Conservation (phyloP, 306 rosid genomes). For the Vachellia collinsii region DNA sequence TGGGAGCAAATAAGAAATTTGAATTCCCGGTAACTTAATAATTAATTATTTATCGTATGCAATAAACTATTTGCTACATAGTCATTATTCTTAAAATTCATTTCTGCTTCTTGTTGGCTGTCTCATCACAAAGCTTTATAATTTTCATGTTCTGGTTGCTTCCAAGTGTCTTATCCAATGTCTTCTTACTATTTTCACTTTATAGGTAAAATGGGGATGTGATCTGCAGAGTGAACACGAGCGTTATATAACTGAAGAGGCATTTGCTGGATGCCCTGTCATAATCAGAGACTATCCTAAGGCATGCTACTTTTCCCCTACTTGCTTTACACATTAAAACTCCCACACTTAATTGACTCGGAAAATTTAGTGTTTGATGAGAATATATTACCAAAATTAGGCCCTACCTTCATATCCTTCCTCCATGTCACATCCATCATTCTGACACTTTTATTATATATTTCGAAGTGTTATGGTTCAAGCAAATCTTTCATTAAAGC, state of each 20-base stretch:
- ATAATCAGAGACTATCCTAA: slow-evolving; percentile 93
- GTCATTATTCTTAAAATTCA: neutral
- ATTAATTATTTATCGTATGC: slow-evolving; percentile 4
- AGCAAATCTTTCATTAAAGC: too few species aligned
- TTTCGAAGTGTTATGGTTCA: too few species aligned
- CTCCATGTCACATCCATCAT: too few species aligned
- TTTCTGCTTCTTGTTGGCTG: neutral
- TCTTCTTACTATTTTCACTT: slow-evolving; percentile 23
- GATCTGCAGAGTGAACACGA: slow-evolving; percentile 99
- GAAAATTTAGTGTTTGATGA: neutral
- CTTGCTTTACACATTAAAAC: slow-evolving; percentile 27
- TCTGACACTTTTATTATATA: too few species aligned
- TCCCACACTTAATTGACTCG: slow-evolving; percentile 6
- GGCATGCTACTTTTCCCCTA: slow-evolving; percentile 53
- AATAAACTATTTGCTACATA: neutral
- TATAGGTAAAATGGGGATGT: slow-evolving; percentile 93
- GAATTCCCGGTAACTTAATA: slow-evolving; percentile 77
- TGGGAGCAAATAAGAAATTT: slow-evolving; percentile 80
- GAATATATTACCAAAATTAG: neutral
- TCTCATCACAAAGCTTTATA: neutral
- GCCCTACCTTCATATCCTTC: neutral
- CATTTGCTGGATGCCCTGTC: slow-evolving; percentile 86
- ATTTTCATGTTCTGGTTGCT: neutral
- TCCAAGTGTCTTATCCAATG: slow-evolving; percentile 22
- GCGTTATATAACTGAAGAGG: slow-evolving; percentile 90